Evolutionary conservation across 2,329 filamentous ascomycete genomes (phyloP).

Genomic region (Dactylellina cionopaga): DNA sequence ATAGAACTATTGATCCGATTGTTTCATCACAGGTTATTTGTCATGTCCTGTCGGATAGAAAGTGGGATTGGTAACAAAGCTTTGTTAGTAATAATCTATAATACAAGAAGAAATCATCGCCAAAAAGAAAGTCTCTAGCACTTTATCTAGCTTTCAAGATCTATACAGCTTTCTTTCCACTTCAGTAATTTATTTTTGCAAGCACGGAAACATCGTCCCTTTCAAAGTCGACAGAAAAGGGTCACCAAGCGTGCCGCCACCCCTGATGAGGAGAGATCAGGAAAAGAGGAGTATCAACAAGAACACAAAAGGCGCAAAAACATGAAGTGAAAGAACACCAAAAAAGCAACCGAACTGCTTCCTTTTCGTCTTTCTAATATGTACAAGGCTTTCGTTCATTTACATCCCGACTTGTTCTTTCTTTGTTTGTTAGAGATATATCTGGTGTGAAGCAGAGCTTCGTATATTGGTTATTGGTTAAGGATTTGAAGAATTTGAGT

Average conservation of each 20-base stretch:
- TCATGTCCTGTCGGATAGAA: neutral
- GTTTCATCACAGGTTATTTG: too few species aligned
- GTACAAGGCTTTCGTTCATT: conserved; percentile 27
- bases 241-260: neutral
- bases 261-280: conserved; percentile 4
- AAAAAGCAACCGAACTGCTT: conserved; percentile 22
- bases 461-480: too few species aligned
- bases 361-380: conserved; percentile 40
- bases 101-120: conserved; percentile 31
- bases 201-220: neutral
- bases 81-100: conserved; percentile 34
- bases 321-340: conserved; percentile 18
- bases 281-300: neutral
- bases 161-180: neutral
- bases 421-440: too few species aligned
- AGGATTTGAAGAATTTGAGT: too few species aligned
- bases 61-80: neutral
- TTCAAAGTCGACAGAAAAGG: too few species aligned
- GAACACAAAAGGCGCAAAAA: neutral
- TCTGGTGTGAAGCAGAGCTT: too few species aligned
- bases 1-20: neutral
- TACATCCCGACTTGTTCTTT: too few species aligned
- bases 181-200: neutral
- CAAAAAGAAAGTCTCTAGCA: neutral
- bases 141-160: neutral